Base-by-base conservation (phyloP, 164 flowering plant species). In the Pachysandra terminalis region DNA sequence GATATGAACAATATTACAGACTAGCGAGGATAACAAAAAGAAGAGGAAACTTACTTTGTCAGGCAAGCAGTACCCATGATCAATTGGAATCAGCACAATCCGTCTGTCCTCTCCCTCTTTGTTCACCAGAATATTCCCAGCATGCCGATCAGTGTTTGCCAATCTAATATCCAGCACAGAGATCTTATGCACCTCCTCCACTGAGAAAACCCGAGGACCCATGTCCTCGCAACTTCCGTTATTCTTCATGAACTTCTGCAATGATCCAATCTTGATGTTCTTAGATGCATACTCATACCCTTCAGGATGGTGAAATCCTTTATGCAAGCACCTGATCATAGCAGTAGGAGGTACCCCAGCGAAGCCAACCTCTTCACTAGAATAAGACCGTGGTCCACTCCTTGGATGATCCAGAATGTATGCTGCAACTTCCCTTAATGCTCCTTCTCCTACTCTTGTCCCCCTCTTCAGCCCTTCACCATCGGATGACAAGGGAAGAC, bases 41-140 rank as follows among this genome's bases (percentile, higher is more conserved):
- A 60, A 13, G 35, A 59, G 27, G 32, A 64, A 1, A 69, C 89
- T 86, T 69, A 88, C 93, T 28, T 60, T 87, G 62, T 83, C 92
- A 37, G 96, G 96, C 74, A 89, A 71, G 84, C 96, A 89, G 69
- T 87, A 86, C 35, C 97, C 97, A 79, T 91, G 97, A 79, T 91
- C 97, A 69, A 91, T 89, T 26, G 97, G 97, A 59, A 83, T 82
- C 25, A 90, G 82, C 68, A 67, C 72, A 23, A 78, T 75, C 62
- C 45, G 75, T 41, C 87, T 88, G 2, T 73, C 82, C 22, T 84
- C 75, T 21, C 66, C 81, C 19, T 78, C 84, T 66, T 78, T 84
- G 55, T 75, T 67, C 19, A 84, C 49, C 75, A 90, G 76, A 61
- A 90, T 86, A 71, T 90, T 90, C 52, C 93, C 96, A 56, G 89